A percentile compares a stretch with the other conserved stretches of the same genome.
These are phyloP conservation scores for Pestalotiopsis sp. DNA, from an alignment of 2,329 filamentous ascomycete species.

Conservation along the genomic window DNA sequence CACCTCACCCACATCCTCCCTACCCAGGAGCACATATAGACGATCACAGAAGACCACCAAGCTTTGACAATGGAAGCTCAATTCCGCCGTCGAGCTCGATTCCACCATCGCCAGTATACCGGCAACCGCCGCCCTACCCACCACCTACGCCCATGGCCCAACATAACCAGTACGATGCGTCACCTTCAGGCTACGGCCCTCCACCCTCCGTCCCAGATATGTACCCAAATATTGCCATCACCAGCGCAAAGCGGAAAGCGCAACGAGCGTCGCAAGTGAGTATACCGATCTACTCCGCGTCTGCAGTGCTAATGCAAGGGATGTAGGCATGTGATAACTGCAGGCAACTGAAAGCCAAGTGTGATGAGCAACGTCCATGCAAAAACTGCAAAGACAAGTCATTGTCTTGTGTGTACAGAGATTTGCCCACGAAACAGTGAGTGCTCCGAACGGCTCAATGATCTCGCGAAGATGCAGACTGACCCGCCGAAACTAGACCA, in stretches of 20 bases:
- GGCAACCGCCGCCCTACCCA: constrained; percentile 24
- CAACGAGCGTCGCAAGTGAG: constrained; percentile 65
- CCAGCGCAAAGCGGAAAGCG: constrained; percentile 61
- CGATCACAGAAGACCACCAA: constrained; percentile 53
- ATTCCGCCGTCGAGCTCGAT: constrained; percentile 48
- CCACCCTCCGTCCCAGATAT: constrained; percentile 38
- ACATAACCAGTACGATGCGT: constrained; percentile 30
- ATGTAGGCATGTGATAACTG: constrained; percentile 86
- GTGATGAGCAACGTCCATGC: constrained; percentile 82
- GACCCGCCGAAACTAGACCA: constrained; percentile 40
- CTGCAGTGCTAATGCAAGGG: not conserved
- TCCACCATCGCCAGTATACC: constrained; percentile 43
- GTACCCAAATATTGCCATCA: constrained; percentile 39
- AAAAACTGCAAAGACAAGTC: constrained; percentile 89
- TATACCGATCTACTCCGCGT: constrained; percentile 21
- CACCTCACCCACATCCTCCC: constrained; percentile 33
- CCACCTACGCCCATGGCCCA: constrained; percentile 31
- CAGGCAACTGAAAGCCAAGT: constrained; percentile 85
- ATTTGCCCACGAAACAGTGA: constrained; percentile 89
- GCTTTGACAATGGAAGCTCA: constrained; percentile 50
- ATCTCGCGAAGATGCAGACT: constrained; percentile 14
- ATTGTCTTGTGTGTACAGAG: constrained; percentile 83
- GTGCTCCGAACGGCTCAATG: constrained; percentile 33
- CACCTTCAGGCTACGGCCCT: constrained; percentile 40
- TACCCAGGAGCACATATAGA: constrained; percentile 44